Base-by-base conservation (phyloP, 257 asterid genomes). In the Vinca minor region DNA sequence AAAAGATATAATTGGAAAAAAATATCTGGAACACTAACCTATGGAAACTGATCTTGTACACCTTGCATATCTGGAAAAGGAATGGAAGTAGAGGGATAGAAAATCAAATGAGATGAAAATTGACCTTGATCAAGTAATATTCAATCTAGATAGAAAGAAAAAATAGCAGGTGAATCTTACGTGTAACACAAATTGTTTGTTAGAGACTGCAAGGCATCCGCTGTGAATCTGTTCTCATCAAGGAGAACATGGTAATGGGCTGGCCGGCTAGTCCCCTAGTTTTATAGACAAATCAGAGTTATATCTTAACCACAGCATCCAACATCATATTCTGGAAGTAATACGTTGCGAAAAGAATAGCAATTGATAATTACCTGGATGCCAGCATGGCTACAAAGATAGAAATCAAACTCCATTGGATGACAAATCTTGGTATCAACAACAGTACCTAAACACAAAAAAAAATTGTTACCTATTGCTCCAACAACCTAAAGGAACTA, bases 261-360 rank as follows among this genome's bases (percentile, higher is more conserved):
- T 0, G 98, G 98, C 2, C 95, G 85, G 55, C 96, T 86, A 0
- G 98, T 92, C 15, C 96, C 97, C 96, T 85, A 59, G 48, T 39
- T 34, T 55, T 41, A 55, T 5, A 29, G 41, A 28, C 58, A 26
- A 28, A 54, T 45, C 38, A 50, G n/a, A 11, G 3, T 50, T 4
- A 21, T n/a, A 21, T 21, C 3, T 41, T 41, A 9, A 41, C 13
- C 46, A 12, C 2, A 54, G 12, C 5, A 14, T 54, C 12, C 18
- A 13, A 18, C 23, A 2, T 34, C 6, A 54, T 14, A 28, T 26
- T 29, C 59, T 5, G 0, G 1, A 53, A n/a, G n/a, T n/a, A n/a
- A n/a, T n/a, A n/a, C n/a, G n/a, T n/a, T n/a, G n/a, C n/a, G n/a
- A n/a, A n/a, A n/a, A n/a, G n/a, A n/a, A n/a, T n/a, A n/a, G n/a